Conservation (phyloP, 2,329 filamentous ascomycete genomes). For the Scorias spongiosa region DNA sequence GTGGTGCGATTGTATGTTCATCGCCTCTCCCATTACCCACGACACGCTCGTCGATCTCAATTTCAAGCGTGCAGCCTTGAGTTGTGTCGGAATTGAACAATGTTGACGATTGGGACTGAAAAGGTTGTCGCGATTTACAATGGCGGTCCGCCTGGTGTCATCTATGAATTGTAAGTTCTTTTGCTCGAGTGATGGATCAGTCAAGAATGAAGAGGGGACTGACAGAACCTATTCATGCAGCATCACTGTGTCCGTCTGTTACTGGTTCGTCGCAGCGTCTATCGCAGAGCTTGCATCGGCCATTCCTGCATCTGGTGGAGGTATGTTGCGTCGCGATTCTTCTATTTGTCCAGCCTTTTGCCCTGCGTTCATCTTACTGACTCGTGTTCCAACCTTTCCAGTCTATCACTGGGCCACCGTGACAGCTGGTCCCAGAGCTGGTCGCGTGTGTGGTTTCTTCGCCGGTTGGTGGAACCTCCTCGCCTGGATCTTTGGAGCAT, state of each 20-base stretch:
- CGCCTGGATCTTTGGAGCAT: slow-evolving; percentile 34
- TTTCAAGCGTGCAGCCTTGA: slow-evolving; percentile 3
- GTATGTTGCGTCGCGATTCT: background rate
- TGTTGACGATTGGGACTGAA: slow-evolving; percentile 13
- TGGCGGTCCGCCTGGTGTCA: slow-evolving; percentile 30
- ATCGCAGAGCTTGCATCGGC: slow-evolving; percentile 34
- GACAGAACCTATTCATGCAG: background rate
- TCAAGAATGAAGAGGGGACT: too few species aligned
- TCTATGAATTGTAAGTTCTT: slow-evolving; percentile 25
- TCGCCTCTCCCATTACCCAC: slow-evolving; percentile 5
- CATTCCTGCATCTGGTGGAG: slow-evolving; percentile 19
- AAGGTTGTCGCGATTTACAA: slow-evolving; percentile 29
- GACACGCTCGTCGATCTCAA: slow-evolving; percentile 11
- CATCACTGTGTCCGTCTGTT: slow-evolving; percentile 35
- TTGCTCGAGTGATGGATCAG: background rate
- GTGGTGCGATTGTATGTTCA: slow-evolving; percentile 24
- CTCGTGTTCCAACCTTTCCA: background rate
- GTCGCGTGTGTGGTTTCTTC: slow-evolving; percentile 33
- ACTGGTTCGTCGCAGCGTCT: slow-evolving; percentile 35
- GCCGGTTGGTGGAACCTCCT: slow-evolving; percentile 37
- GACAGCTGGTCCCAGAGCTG: slow-evolving; percentile 31
- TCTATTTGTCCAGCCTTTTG: background rate
- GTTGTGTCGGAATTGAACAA: slow-evolving; percentile 4
- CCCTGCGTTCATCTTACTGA: slow-evolving; percentile 20
- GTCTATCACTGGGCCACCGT: slow-evolving; percentile 41